Evolutionary conservation across 805 yeast species (phyloP).

Genomic region (Lachancea quebecensis): DNA sequence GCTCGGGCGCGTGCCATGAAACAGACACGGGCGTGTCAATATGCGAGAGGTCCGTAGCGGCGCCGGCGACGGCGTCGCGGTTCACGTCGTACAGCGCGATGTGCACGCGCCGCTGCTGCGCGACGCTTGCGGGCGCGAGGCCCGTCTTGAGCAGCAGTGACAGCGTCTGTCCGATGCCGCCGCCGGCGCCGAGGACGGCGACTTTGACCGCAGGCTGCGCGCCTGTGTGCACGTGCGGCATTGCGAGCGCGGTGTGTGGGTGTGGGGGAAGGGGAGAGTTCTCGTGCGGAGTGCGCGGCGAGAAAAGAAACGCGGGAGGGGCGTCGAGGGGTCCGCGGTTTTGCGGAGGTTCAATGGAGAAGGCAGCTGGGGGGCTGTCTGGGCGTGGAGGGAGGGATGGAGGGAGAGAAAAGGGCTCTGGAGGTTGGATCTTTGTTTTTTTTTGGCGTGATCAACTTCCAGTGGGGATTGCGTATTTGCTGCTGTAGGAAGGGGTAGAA

Average conservation of each 20-base stretch:
- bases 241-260: neutral
- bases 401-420: too few relatives aligned
- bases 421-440: too few relatives aligned
- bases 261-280: too few relatives aligned
- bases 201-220: slow-evolving; percentile 43
- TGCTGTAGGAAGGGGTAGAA: too few relatives aligned
- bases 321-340: too few relatives aligned
- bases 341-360: too few relatives aligned
- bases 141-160: slow-evolving; percentile 68
- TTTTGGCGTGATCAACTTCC: too few relatives aligned
- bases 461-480: too few relatives aligned
- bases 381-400: too few relatives aligned
- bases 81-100: slow-evolving; percentile 81
- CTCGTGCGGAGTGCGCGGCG: too few relatives aligned
- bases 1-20: slow-evolving; percentile 58
- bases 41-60: slow-evolving; percentile 82
- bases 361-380: too few relatives aligned
- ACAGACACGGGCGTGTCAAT: slow-evolving; percentile 63
- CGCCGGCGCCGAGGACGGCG: slow-evolving; percentile 85
- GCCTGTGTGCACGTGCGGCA: slow-evolving; percentile 21
- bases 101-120: slow-evolving; percentile 10
- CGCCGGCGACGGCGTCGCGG: slow-evolving; percentile 57
- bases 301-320: too few relatives aligned
- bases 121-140: slow-evolving; percentile 37
- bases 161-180: slow-evolving; percentile 92